A percentile compares a stretch with the other conserved stretches of the same genome.
phyloP scores from a whole-genome alignment of 2,329 filamentous ascomycete species.

The Colletotrichum sp. region DNA sequence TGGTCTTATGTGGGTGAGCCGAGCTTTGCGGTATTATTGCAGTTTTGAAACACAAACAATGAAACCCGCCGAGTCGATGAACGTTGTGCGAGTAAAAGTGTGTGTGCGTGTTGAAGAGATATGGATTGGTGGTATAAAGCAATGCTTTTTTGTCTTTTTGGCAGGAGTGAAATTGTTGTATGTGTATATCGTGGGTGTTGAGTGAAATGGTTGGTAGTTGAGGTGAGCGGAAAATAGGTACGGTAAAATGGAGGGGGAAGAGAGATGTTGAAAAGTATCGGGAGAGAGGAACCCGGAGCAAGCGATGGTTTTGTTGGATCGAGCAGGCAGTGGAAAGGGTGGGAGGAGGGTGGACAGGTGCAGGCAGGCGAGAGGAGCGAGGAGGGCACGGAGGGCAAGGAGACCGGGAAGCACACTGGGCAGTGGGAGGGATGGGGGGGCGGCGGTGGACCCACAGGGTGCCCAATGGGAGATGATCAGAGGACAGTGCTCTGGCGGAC shows the following conservation, averaged over 20 bases:
- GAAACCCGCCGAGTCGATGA: slow-evolving; percentile 17
- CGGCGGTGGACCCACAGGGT: background rate
- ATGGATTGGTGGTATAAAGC: background rate
- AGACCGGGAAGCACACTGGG: background rate
- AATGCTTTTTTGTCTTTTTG: background rate
- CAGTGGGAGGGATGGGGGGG: slow-evolving; percentile 7
- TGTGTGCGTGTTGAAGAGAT: background rate
- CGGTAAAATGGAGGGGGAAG: slow-evolving; percentile 15
- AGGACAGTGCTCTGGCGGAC: background rate
- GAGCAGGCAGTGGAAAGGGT: background rate
- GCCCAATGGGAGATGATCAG: slow-evolving; percentile 16
- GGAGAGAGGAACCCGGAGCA: slow-evolving; percentile 16
- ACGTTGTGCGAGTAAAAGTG: slow-evolving; percentile 6
- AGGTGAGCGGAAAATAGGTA: background rate
- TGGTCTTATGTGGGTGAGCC: slow-evolving; percentile 16
- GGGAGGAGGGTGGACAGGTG: slow-evolving; percentile 12
- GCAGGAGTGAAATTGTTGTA: background rate
- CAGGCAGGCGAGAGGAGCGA: slow-evolving; percentile 14
- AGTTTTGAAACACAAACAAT: slow-evolving; percentile 19
- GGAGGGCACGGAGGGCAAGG: slow-evolving; percentile 20
- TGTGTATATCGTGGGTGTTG: background rate
- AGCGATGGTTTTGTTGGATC: slow-evolving; percentile 25
- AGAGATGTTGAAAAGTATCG: slow-evolving; percentile 19
- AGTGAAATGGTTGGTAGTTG: background rate
- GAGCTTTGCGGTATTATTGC: slow-evolving; percentile 22